Evolutionary conservation across 1,284 basidiomycete species (phyloP).

Genomic region (Boletus hoseneyae): DNA sequence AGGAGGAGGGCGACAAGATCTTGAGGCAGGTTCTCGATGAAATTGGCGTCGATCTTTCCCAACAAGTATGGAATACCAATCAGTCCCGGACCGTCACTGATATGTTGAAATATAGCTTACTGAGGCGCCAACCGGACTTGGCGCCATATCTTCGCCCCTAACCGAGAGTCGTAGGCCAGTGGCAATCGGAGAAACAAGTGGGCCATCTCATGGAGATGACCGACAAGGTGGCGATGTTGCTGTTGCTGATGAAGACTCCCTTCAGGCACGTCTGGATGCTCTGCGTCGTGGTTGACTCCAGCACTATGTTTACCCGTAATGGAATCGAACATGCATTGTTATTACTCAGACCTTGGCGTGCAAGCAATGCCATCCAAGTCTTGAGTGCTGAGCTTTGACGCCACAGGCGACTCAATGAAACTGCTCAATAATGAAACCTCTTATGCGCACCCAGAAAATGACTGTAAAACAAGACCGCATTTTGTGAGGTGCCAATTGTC

Average conservation of each 20-base stretch:
- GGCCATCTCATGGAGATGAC: constrained; percentile 38
- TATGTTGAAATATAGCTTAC: constrained; percentile 56
- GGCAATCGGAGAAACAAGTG: constrained; percentile 67
- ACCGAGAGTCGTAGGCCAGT: constrained; percentile 71
- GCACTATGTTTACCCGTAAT: constrained; percentile 4
- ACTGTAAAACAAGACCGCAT: neutral
- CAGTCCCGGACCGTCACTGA: constrained; percentile 7
- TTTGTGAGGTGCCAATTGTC: neutral
- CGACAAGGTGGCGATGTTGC: constrained; percentile 39
- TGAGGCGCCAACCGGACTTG: constrained; percentile 74
- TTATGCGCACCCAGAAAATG: neutral
- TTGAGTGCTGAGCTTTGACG: neutral
- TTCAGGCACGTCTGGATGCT: constrained; percentile 85
- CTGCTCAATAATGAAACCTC: neutral
- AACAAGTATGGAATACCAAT: constrained; percentile 61
- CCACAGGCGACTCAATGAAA: neutral
- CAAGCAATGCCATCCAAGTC: neutral
- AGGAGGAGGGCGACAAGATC: constrained; percentile 95
- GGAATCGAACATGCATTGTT: constrained; percentile 4
- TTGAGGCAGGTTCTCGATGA: constrained; percentile 96
- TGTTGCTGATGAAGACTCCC: constrained; percentile 78
- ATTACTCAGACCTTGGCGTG: constrained; percentile 2
- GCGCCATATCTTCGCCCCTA: constrained; percentile 57
- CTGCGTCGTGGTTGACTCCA: constrained; percentile 56
- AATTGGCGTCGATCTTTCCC: constrained; percentile 90